Conservation (phyloP, 306 rosid species). For the Albizia julibrissin region DNA sequence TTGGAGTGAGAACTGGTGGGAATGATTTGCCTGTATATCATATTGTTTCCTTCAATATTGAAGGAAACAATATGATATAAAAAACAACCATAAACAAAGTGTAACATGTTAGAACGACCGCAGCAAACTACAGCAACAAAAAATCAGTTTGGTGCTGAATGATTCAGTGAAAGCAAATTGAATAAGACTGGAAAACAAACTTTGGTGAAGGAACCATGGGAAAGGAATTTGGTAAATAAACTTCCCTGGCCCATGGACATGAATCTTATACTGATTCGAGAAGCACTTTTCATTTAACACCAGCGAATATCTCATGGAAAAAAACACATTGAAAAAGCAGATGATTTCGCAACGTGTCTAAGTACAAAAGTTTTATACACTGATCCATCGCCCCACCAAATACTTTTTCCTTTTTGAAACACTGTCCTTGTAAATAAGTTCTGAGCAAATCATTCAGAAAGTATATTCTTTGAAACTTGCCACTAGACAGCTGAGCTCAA, state of each 20-base stretch:
- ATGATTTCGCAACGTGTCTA: neutral
- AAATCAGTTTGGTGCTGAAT: neutral
- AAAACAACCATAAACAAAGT: no score
- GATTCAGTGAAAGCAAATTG: conserved; percentile 7
- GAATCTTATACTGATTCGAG: no score
- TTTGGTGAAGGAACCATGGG: neutral
- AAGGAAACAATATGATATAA: no score
- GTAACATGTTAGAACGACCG: no score
- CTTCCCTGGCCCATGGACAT: neutral
- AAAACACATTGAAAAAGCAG: neutral
- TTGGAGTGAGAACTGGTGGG: conserved; percentile 50
- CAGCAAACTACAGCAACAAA: no score
- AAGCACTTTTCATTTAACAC: neutral
- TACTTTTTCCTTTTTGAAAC: neutral
- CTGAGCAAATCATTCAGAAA: neutral
- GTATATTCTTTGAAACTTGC: no score
- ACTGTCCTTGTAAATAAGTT: neutral
- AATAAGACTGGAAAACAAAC: neutral
- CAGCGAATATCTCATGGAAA: neutral
- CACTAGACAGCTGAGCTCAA: neutral
- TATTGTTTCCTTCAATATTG: neutral
- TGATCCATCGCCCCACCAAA: neutral
- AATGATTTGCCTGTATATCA: conserved; percentile 60
- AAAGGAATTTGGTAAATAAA: neutral
- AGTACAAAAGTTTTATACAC: neutral